Conservation (phyloP, 495 filamentous ascomycete species). For the Cercophora newfieldiana region DNA sequence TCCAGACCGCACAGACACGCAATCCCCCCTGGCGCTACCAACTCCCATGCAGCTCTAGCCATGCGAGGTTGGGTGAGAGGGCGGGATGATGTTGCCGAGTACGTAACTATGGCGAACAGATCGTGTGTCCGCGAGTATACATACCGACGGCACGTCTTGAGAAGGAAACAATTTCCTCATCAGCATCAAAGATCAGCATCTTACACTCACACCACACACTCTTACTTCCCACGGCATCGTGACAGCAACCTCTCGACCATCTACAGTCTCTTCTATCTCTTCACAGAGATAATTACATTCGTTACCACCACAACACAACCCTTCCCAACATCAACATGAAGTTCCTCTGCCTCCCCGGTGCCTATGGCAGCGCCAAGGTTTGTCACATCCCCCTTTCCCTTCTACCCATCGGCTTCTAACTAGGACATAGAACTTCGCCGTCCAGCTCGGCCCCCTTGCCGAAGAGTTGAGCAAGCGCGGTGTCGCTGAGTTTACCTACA, state of each 20-base stretch:
- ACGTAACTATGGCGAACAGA: slow-evolving; percentile 2
- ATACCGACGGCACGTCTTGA: not conserved
- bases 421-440: slow-evolving; percentile 48
- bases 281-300: not conserved
- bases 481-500: slow-evolving; percentile 48
- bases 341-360: slow-evolving; percentile 36
- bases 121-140: not conserved
- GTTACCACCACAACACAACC: not conserved
- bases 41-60: not conserved
- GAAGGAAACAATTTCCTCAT: not conserved
- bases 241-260: not conserved
- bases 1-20: not conserved
- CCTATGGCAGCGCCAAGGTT: slow-evolving; percentile 46
- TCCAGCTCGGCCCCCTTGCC: slow-evolving; percentile 53
- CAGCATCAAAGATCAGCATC: not conserved
- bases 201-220: not conserved
- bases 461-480: slow-evolving; percentile 47
- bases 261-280: not conserved
- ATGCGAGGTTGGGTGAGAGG: not conserved
- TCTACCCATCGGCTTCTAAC: not conserved
- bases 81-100: not conserved
- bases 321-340: slow-evolving; percentile 21
- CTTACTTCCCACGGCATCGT: not conserved
- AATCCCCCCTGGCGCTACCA: not conserved
- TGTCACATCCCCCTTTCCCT: not conserved